phyloP scores from a whole-genome alignment of 495 filamentous ascomycete genomes.

The Aspergillus sclerotioniger region DNA sequence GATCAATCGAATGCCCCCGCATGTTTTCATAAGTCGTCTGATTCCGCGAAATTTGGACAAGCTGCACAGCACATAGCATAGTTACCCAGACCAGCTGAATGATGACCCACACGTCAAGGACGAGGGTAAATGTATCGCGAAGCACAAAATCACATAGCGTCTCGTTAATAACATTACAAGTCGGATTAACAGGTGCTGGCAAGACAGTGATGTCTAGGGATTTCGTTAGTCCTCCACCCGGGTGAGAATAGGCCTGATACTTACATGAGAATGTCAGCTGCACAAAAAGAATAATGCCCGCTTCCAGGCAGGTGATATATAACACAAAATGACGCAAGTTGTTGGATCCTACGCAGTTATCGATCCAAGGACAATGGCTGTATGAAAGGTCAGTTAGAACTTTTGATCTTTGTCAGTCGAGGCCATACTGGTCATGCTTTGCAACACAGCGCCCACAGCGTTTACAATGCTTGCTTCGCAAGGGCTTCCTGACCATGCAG shows the following conservation, averaged over 20 bases:
- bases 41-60: slow-evolving; percentile 84
- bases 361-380: slow-evolving; percentile 97
- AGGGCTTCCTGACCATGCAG: slow-evolving; percentile 89
- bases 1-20: slow-evolving; percentile 59
- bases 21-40: slow-evolving; percentile 97
- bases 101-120: slow-evolving; percentile 71
- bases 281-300: slow-evolving; percentile 67
- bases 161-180: slow-evolving; percentile 76
- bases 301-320: slow-evolving; percentile 73
- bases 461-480: slow-evolving; percentile 93
- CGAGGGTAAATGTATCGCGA: slow-evolving; percentile 78
- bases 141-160: slow-evolving; percentile 69
- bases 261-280: slow-evolving; percentile 53
- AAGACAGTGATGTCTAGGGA: slow-evolving; percentile 54
- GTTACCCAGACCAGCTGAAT: slow-evolving; percentile 91
- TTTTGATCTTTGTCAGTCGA: background rate
- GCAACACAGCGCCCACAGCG: slow-evolving; percentile 88
- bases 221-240: slow-evolving; percentile 17
- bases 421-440: slow-evolving; percentile 90
- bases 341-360: slow-evolving; percentile 92
- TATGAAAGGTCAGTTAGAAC: slow-evolving; percentile 36
- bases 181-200: slow-evolving; percentile 39
- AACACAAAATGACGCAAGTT: slow-evolving; percentile 95
- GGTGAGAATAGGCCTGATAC: slow-evolving; percentile 21
- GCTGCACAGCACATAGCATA: slow-evolving; percentile 91